A percentile compares a stretch with the other conserved stretches of the same genome.
Conservation (phyloP, 2,329 filamentous ascomycete species). For the Diplodia mutila region DNA sequence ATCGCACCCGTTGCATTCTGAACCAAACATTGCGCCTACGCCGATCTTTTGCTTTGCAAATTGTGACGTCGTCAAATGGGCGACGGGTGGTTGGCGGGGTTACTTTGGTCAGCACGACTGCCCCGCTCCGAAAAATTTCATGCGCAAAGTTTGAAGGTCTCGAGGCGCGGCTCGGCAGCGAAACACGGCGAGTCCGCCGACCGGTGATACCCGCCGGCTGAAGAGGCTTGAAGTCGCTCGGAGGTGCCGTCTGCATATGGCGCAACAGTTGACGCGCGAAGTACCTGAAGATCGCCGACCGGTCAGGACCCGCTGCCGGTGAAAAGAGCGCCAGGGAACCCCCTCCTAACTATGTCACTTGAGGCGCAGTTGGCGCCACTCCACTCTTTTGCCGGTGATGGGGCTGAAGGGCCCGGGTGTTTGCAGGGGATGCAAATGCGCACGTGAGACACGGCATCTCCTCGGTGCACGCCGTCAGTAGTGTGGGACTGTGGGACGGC, state of each 20-base stretch:
- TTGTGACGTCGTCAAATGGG: slow-evolving; percentile 9
- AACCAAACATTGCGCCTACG: slow-evolving; percentile 3
- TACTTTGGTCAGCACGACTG: background rate
- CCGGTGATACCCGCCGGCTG: slow-evolving; percentile 13
- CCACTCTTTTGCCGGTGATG: background rate
- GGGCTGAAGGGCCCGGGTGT: background rate
- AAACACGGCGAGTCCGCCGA: slow-evolving; percentile 3
- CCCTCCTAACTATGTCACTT: slow-evolving; percentile 5
- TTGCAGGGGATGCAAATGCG: background rate
- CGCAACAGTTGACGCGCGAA: slow-evolving; percentile 8
- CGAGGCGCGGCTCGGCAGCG: background rate
- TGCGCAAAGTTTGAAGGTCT: slow-evolving; percentile 6
- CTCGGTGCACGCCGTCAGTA: background rate
- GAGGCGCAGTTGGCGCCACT: background rate
- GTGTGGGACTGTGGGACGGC: too few relatives aligned
- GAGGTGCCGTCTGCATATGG: background rate
- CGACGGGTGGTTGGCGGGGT: background rate
- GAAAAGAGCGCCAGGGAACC: slow-evolving; percentile 13
- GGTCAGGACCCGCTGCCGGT: slow-evolving; percentile 10
- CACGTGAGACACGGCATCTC: background rate
- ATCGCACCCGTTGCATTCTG: background rate
- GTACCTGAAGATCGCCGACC: slow-evolving; percentile 17
- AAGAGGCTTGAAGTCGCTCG: background rate
- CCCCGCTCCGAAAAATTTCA: slow-evolving; percentile 8
- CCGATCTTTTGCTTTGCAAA: background rate